Conservation (phyloP, 208 protist genomes). For the Wallacemonas sp. region DNA sequence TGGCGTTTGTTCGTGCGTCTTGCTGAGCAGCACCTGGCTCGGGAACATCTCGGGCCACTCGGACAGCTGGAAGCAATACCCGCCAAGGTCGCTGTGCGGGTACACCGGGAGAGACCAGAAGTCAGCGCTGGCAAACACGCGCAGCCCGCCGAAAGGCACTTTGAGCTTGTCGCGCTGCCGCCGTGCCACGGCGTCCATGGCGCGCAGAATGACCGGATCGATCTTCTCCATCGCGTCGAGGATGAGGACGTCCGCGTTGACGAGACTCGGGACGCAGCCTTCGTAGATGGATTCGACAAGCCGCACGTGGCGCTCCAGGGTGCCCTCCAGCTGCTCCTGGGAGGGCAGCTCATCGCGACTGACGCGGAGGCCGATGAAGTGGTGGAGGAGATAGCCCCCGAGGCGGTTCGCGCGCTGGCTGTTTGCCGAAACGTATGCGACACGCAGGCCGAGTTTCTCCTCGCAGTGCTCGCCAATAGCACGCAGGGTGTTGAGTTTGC, state of each 20-base stretch:
- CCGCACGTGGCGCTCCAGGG: constrained; percentile 79
- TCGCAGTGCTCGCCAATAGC: constrained; percentile 72
- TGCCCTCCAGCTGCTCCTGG: constrained; percentile 87
- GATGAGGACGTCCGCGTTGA: constrained; percentile 72
- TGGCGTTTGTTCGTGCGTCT: constrained; percentile 48
- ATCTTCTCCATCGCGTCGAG: constrained; percentile 77
- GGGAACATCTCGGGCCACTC: constrained; percentile 78
- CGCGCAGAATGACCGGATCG: constrained; percentile 47
- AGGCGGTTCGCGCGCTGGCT: constrained; percentile 59
- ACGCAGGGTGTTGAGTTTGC: constrained; percentile 81
- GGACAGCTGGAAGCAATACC: constrained; percentile 80
- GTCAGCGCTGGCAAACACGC: constrained; percentile 79
- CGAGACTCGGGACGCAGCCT: constrained; percentile 62
- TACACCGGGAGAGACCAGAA: constrained; percentile 85
- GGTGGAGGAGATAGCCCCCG: constrained; percentile 65
- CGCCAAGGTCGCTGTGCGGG: constrained; percentile 79
- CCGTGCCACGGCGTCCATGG: constrained; percentile 80
- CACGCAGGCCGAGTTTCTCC: constrained; percentile 27
- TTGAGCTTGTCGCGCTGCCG: constrained; percentile 39
- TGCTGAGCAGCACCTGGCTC: constrained; percentile 58
- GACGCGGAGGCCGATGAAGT: constrained; percentile 81
- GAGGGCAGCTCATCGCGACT: constrained; percentile 76
- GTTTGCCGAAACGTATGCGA: constrained; percentile 83
- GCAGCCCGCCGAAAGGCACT: constrained; percentile 79
- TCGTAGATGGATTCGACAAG: constrained; percentile 77